Conservation (phyloP, 768 basidiomycete genomes). For the Sarcodon sp. region DNA sequence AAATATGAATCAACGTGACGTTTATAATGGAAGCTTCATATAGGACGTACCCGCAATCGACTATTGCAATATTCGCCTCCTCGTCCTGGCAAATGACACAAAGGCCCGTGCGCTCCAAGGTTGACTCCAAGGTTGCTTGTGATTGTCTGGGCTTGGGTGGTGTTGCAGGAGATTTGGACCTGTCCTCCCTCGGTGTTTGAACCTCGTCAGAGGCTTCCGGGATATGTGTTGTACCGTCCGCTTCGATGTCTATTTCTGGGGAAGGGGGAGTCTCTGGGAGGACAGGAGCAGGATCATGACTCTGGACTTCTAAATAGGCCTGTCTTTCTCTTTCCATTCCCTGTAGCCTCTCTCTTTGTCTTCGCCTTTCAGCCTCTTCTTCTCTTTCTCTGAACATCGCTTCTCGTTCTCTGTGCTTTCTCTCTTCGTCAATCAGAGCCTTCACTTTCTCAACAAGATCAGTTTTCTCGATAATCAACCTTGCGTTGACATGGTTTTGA, state of each 20-base stretch:
- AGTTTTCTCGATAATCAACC: slow-evolving; percentile 71
- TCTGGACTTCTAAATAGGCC: not conserved
- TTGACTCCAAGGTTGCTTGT: slow-evolving; percentile 24
- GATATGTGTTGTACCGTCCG: not conserved
- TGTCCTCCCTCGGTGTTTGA: not conserved
- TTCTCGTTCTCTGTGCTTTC: slow-evolving; percentile 13
- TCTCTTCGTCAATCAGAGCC: slow-evolving; percentile 40
- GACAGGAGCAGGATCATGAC: not conserved
- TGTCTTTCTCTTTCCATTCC: slow-evolving; percentile 7
- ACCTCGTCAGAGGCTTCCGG: not conserved
- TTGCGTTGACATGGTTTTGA: slow-evolving; percentile 59
- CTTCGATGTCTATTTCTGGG: not conserved
- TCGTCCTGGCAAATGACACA: slow-evolving; percentile 93
- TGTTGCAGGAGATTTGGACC: not conserved
- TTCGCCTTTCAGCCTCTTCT: not conserved
- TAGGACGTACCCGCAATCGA: slow-evolving; percentile 78
- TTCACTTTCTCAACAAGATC: slow-evolving; percentile 68
- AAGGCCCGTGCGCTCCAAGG: slow-evolving; percentile 56
- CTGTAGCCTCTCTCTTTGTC: slow-evolving; percentile 6
- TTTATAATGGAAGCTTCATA: not conserved
- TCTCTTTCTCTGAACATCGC: slow-evolving; percentile 4
- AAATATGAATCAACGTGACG: slow-evolving; percentile 2
- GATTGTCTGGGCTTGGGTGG: slow-evolving; percentile 7
- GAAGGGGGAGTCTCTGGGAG: not conserved
- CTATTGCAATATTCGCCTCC: slow-evolving; percentile 86